Base-by-base conservation (phyloP, 2,329 filamentous ascomycete genomes). In the Talaromyces amestolkiae region DNA sequence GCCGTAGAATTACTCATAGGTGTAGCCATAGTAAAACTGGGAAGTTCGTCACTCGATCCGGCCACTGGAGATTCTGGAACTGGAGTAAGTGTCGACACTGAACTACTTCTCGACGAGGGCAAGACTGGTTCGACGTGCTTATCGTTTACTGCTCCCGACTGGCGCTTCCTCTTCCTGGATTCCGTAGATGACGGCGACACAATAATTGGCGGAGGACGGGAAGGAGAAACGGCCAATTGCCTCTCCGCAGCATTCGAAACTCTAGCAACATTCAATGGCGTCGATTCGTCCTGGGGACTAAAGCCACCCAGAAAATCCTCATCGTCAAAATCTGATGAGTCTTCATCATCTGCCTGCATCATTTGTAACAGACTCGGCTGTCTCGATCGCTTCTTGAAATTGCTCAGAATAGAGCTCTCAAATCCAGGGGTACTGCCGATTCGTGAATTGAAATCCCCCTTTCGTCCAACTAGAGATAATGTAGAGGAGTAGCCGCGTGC, bases 351-450 rank as follows among this genome's bases (percentile, higher is more conserved):
- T 39, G 75, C 75, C 49, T 80, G 77, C 75, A 80, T 77, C 73
- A 81, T 76, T 41, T 80, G 78, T 8, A 81, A 71, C 58, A 81
- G 78, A 69, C 80, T 81, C 27, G 77, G 76, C 65, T 81, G 79
- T 66, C 79, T 76, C 13, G 79, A 76, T 37, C 80, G 72, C 43
- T 77, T 74, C 62, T 79, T 77, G 67, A 81, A 81, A 66, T 80
- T 79, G 66, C 77, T 80, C 64, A 81, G 65, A 62, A 81, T 73
- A 3, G 79, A 81, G 62, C 71, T 78, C 60, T 81, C 79, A 63
- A 77, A 78, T 5, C 72, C 76, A 45, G 79, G 79, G 9, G 79
- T 81, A 11, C 75, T 78, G 31, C 76, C 75, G 27, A 77, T 68
- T 27, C 73, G 75, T 24, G 76, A 75, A 60, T 67, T 70, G 33